Base-by-base conservation (phyloP, 2,329 filamentous ascomycete genomes). In the Cordyceps cateniannulata region DNA sequence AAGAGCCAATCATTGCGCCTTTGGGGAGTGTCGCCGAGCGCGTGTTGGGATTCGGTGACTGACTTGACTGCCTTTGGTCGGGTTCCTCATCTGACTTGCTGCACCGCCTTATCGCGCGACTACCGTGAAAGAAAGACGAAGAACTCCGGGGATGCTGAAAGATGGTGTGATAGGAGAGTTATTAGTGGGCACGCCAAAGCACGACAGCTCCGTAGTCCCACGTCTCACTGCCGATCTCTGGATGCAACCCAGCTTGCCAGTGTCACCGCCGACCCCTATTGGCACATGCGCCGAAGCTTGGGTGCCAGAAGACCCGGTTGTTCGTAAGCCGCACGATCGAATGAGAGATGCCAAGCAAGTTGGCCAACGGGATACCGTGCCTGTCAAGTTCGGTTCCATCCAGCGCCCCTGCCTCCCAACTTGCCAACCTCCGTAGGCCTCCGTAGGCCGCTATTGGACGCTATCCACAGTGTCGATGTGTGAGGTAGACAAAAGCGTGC, bases 271-370 rank as follows among this genome's bases (percentile, higher is more conserved):
- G 12, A 51, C 25, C 2, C 18, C 22, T 2, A 52, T 52, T 59
- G n/a, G 58, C 50, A 40, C 40, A 47, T 24, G 58, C 14, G 25
- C 20, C 22, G 24, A 48, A 24, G 18, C 32, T 24, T 27, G 40
- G 10, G 6, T 10, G 20, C 18, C 38, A 20, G 16, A 24, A 16
- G 48, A 2, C 40, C 40, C 49, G 22, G 7, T 49, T 29, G 42
- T 60, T 29, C 29, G n/a, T 22, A 49, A 54, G 58, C 29, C 40
- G 22, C 50, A 54, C 40, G 50, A 54, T 55, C 58, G 44, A 49
- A 60, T 40, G 14, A 35, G 12, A 60, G 58, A 53, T 60, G 49
- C 25, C 48, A 52, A 59, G 57, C 48, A 52, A 59, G 57, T 27
- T 7, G 40, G 8, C 18, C 27, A 29, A 29, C 27, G 52, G 16